A percentile compares a stretch with the other conserved stretches of the same genome.
phyloP scores from a whole-genome alignment of 192 early-diverging fungal species.

The Entophlyctis helioformis region DNA sequence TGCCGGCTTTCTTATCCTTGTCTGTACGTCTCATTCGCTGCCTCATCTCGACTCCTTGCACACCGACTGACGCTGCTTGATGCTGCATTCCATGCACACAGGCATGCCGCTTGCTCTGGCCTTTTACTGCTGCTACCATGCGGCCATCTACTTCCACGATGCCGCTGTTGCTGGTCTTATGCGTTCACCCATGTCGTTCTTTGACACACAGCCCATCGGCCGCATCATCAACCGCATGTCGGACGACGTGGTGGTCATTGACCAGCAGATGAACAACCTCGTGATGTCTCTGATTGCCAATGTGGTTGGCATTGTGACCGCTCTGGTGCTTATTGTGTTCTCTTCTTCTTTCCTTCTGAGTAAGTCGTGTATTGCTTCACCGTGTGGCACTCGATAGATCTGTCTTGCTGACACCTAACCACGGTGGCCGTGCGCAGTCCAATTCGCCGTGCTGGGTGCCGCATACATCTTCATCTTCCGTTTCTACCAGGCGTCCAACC shows the following conservation, averaged over 20 bases:
- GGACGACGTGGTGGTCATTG: conserved; percentile 1
- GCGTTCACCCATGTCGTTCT: no score
- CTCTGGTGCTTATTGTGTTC: not conserved
- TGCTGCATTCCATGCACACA: no score
- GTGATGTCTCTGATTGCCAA: not conserved
- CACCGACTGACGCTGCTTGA: no score
- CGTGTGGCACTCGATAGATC: no score
- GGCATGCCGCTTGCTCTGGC: no score
- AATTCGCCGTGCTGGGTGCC: conserved; percentile 1
- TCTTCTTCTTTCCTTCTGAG: not conserved
- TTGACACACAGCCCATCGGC: conserved; percentile 14
- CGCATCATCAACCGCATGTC: conserved; percentile 16
- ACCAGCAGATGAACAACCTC: not conserved
- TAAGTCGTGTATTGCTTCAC: no score
- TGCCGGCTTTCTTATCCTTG: not conserved
- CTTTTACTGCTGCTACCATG: no score
- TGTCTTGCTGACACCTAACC: no score
- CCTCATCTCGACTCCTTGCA: no score
- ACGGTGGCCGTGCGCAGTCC: no score
- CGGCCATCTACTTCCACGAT: not conserved
- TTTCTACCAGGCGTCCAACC: conserved; percentile 18
- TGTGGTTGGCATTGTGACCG: not conserved
- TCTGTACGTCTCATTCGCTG: no score
- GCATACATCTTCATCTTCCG: conserved; percentile 9
- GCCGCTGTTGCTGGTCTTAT: not conserved